Conservation (phyloP, 2,329 filamentous ascomycete genomes). For the Neonectria magnoliae region DNA sequence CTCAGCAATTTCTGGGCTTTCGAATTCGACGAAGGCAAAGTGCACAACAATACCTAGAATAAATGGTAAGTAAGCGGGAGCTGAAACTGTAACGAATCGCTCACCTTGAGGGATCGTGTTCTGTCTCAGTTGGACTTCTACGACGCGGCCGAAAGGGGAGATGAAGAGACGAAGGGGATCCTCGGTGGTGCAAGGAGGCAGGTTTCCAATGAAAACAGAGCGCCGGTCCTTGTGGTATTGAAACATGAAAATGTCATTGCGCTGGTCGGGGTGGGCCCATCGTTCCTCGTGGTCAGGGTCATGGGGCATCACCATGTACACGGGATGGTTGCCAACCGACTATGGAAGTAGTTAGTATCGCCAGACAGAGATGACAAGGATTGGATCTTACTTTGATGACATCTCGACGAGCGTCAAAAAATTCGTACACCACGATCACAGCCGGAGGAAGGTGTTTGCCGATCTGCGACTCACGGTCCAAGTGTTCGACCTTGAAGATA, state of each 20-base stretch:
- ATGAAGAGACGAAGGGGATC: slow-evolving; percentile 50
- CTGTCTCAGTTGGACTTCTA: slow-evolving; percentile 25
- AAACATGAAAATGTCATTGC: slow-evolving; percentile 30
- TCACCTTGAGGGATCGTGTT: slow-evolving; percentile 16
- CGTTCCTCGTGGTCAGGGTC: slow-evolving; percentile 21
- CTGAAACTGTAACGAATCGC: slow-evolving; percentile 14
- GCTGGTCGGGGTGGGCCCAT: slow-evolving; percentile 1
- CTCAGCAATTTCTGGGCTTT: neutral
- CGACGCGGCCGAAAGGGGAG: slow-evolving; percentile 51
- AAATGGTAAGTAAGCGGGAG: slow-evolving; percentile 24
- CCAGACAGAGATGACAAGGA: neutral
- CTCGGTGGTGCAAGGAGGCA: slow-evolving; percentile 52
- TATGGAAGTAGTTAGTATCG: neutral
- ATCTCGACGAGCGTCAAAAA: slow-evolving; percentile 62
- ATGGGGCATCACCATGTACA: slow-evolving; percentile 23
- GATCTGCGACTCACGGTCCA: slow-evolving; percentile 48
- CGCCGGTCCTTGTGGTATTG: slow-evolving; percentile 56
- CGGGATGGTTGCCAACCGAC: neutral
- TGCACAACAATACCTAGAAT: slow-evolving; percentile 33
- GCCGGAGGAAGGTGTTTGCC: slow-evolving; percentile 49
- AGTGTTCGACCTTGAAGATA: slow-evolving; percentile 51
- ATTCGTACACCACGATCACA: slow-evolving; percentile 60
- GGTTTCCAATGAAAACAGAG: slow-evolving; percentile 59
- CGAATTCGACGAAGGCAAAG: slow-evolving; percentile 51
- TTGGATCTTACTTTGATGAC: slow-evolving; percentile 57